Conservation (phyloP, 2,329 filamentous ascomycete species). For the Hysterium pulicare region DNA sequence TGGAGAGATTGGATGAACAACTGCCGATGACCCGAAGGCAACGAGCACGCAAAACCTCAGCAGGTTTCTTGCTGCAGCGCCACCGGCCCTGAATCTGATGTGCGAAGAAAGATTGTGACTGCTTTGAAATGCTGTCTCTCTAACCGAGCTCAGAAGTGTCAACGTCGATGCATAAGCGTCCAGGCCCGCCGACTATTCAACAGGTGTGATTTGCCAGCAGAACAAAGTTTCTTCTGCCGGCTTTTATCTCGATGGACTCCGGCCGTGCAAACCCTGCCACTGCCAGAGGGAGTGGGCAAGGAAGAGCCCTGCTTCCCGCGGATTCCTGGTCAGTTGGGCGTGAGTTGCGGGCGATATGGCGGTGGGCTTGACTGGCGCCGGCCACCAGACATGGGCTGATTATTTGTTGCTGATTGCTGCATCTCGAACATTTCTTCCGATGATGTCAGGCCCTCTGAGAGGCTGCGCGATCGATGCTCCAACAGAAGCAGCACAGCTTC, state of each 20-base stretch:
- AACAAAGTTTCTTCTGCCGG: conserved; percentile 6
- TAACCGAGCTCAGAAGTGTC: conserved; percentile 3
- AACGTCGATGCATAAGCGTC: conserved; percentile 8
- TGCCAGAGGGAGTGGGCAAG: conserved; percentile 6
- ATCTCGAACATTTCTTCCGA: conserved; percentile 8
- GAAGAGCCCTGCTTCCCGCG: conserved; percentile 8
- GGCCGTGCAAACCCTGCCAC: conserved; percentile 3
- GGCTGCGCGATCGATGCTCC: not conserved
- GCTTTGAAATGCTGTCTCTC: conserved; percentile 5
- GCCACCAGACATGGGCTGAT: conserved; percentile 11
- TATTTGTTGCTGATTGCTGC: conserved; percentile 13
- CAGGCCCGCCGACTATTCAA: not conserved
- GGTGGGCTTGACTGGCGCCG: conserved; percentile 9
- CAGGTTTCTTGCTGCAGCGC: not conserved
- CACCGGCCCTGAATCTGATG: conserved; percentile 1
- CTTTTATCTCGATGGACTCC: not conserved
- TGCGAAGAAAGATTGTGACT: conserved; percentile 1
- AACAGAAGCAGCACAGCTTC: not conserved
- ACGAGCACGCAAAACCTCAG: not conserved
- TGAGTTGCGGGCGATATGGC: conserved; percentile 5
- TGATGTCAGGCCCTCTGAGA: conserved; percentile 8
- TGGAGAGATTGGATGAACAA: too few species aligned
- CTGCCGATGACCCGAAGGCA: conserved; percentile 9
- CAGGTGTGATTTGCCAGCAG: conserved; percentile 1
- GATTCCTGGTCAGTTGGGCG: conserved; percentile 6